Base-by-base conservation (phyloP, 495 filamentous ascomycete species). In the Aspergillus asperescens region DNA sequence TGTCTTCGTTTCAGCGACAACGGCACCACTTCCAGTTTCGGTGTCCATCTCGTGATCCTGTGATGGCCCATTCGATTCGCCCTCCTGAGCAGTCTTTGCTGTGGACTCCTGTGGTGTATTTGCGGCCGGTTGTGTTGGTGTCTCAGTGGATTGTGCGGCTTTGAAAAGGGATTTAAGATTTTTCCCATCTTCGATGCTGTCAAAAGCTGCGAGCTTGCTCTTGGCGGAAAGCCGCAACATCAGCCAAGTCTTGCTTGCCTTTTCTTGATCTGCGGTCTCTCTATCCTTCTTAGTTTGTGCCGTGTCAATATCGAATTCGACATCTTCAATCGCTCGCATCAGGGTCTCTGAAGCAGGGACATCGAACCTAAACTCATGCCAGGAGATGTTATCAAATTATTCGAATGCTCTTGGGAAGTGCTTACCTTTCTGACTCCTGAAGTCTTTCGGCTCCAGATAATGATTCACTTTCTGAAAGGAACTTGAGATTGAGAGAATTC, bases 231-330 rank as follows among this genome's bases (percentile, higher is more conserved):
- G 79, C 31, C 93, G 81, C 39, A 97, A 71, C 16, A 86, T 84
- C 54, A 89, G 80, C 93, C 93, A 98, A 25, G 81, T 85, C 68
- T 94, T 91, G 74, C 88, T 95, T 19, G 81, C 78, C 64, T 90
- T 94, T 3, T 80, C 70, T 42, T 85, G 83, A 22, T 80, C 62
- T 15, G 87, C 79, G 31, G 63, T 66, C 7, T 83, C 79, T 62
- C 84, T 88, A 50, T 89, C 81, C 50, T 87, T 84, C 19, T 85
- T 81, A 39, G 76, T 80, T 46, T 75, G 79, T 7, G 87, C 85
- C 72, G 88, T 87, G 22, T 94, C 88, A 27, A 96, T 81, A 58
- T 95, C 89, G 55, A 94, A 79, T 16, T 94, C 84, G 55, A 85
- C 82, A 24, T 81, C 75, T 54, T 77, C 76, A 39, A 94, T 87